Percentiles rank a stretch among this genome's conserved stretches.
phyloP scores from a whole-genome alignment of 257 asterid species.

The Lithospermum erythrorhizon region DNA sequence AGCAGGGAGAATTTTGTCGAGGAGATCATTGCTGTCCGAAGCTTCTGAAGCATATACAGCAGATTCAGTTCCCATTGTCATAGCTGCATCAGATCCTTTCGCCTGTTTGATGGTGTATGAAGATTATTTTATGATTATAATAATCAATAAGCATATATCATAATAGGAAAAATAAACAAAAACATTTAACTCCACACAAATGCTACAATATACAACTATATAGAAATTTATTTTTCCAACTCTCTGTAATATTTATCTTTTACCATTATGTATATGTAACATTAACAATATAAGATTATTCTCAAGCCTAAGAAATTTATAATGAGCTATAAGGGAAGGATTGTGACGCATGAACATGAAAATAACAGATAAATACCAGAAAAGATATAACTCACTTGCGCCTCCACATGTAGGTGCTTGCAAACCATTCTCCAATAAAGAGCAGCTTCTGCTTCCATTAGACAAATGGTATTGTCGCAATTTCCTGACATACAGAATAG shows the following conservation, averaged over 20 bases:
- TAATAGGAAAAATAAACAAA: background rate
- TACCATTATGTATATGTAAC: background rate
- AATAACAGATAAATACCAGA: background rate
- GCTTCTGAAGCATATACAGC: constrained; percentile 93
- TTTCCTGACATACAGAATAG: constrained; percentile 24
- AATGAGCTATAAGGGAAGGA: background rate
- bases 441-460: constrained; percentile 84
- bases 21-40: constrained; percentile 78
- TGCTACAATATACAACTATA: background rate
- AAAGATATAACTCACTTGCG: constrained; percentile 51
- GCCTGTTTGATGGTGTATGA: constrained; percentile 36
- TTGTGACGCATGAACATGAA: background rate
- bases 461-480: constrained; percentile 31
- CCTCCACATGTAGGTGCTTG: constrained; percentile 62
- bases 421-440: constrained; percentile 83
- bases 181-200: no score
- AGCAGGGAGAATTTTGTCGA: constrained; percentile 72
- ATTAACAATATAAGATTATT: background rate
- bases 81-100: constrained; percentile 93
- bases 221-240: no score
- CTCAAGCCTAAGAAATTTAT: background rate
- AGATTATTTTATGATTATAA: constrained; percentile 6
- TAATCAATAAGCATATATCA: background rate
- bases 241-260: background rate
- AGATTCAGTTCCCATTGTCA: constrained; percentile 76